These are phyloP conservation scores for Cyberlindnera xishuangbannaensis DNA, from an alignment of 805 yeast species.

Conservation along the genomic window DNA sequence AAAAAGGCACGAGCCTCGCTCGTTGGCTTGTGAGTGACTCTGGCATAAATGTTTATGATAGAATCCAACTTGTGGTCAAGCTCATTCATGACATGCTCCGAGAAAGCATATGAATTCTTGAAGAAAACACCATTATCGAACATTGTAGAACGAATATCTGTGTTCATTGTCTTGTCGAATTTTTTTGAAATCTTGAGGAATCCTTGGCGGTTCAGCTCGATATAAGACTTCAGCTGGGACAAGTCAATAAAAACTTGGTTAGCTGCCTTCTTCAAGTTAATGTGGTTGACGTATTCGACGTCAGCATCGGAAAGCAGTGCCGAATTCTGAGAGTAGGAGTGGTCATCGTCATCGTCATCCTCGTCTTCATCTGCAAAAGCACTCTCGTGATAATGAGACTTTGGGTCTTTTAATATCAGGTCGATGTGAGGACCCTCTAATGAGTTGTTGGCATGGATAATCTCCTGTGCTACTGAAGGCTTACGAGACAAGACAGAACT, in stretches of 20 bases:
- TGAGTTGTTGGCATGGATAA: slow-evolving; percentile 15
- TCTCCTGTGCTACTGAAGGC: slow-evolving; percentile 19
- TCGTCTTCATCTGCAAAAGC: slow-evolving; percentile 32
- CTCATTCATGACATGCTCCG: slow-evolving; percentile 35
- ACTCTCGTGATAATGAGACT: slow-evolving; percentile 25
- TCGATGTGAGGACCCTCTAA: slow-evolving; percentile 19
- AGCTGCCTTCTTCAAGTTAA: slow-evolving; percentile 64
- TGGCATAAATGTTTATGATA: slow-evolving; percentile 49
- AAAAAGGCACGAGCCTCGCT: slow-evolving; percentile 44
- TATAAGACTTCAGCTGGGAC: slow-evolving; percentile 76
- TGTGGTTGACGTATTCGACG: slow-evolving; percentile 45
- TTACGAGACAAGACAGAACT: slow-evolving; percentile 21
- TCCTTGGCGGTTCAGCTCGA: slow-evolving; percentile 81
- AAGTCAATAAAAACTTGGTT: slow-evolving; percentile 61
- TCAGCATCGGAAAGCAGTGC: slow-evolving; percentile 46
- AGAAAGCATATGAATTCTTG: slow-evolving; percentile 49
- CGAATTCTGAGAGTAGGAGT: slow-evolving; percentile 37
- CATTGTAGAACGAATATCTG: slow-evolving; percentile 44
- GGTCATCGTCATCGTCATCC: slow-evolving; percentile 35
- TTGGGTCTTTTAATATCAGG: too few species aligned
- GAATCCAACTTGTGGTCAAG: slow-evolving; percentile 51
- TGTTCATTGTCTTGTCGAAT: slow-evolving; percentile 73
- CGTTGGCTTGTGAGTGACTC: slow-evolving; percentile 31
- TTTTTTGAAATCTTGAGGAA: slow-evolving; percentile 84
- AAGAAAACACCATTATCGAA: slow-evolving; percentile 41